Percentiles rank a stretch among this genome's conserved stretches.
Evolutionary conservation across 148 eudicot genomes (phyloP).

Genomic region (Heliosperma pusillum): DNA sequence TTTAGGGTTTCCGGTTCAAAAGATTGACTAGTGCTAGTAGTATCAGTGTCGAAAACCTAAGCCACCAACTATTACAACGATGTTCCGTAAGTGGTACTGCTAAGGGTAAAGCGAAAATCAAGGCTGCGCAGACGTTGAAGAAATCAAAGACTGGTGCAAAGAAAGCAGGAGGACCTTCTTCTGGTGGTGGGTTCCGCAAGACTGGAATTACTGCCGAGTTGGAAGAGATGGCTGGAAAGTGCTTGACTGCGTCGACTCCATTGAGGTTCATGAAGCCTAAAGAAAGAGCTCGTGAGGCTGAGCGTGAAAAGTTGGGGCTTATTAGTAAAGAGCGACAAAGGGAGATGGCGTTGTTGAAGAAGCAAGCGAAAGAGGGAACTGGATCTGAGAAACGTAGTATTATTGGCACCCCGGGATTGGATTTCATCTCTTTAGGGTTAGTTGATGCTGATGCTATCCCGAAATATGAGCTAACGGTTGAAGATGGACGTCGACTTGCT

Average conservation of each 20-base stretch:
- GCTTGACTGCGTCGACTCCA: slow-evolving; percentile 57
- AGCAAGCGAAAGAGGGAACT: slow-evolving; percentile 40
- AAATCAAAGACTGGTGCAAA: slow-evolving; percentile 48
- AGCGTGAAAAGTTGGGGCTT: slow-evolving; percentile 81
- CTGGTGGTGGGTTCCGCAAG: slow-evolving; percentile 37
- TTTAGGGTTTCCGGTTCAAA: slow-evolving; percentile 23
- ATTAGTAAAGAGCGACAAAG: slow-evolving; percentile 59
- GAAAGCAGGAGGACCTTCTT: slow-evolving; percentile 48
- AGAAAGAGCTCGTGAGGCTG: slow-evolving; percentile 59
- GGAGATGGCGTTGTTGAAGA: slow-evolving; percentile 59
- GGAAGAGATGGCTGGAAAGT: slow-evolving; percentile 56
- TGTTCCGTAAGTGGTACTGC: slow-evolving; percentile 92
- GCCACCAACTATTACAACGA: slow-evolving; percentile 50
- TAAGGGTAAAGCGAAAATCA: slow-evolving; percentile 72
- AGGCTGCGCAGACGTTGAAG: slow-evolving; percentile 49
- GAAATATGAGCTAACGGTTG: slow-evolving; percentile 75
- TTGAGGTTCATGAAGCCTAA: slow-evolving; percentile 62
- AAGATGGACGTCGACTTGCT: slow-evolving; percentile 80
- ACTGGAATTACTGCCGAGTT: slow-evolving; percentile 34
- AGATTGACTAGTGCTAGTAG: slow-evolving; percentile 30
- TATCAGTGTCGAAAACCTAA: slow-evolving; percentile 37
- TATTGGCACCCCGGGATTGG: slow-evolving; percentile 66
- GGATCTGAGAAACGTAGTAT: slow-evolving; percentile 32
- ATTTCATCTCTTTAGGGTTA: slow-evolving; percentile 64
- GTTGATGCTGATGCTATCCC: slow-evolving; percentile 74